Evolutionary conservation across 177 flowering plant genomes (phyloP).

Genomic region (Tripterygium wilfordii): DNA sequence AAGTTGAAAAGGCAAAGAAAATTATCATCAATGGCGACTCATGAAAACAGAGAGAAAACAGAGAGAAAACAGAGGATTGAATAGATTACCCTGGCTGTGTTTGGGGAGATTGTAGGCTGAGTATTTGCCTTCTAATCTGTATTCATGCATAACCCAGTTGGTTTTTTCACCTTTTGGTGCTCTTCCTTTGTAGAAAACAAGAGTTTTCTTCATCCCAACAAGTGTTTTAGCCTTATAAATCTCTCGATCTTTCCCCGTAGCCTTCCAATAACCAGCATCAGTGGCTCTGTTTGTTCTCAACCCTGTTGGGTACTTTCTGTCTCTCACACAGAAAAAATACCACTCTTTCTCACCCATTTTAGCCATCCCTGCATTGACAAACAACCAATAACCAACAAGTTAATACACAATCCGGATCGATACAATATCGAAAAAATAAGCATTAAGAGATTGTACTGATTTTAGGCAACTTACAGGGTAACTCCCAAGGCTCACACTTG

Average conservation of each 20-base stretch:
- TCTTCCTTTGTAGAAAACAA: constrained; percentile 49
- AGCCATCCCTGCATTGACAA: constrained; percentile 41
- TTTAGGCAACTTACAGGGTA: constrained; percentile 47
- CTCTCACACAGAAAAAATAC: constrained; percentile 63
- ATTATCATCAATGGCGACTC: too few species aligned
- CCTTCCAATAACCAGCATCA: constrained; percentile 67
- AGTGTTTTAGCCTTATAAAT: constrained; percentile 34
- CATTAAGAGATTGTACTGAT: not conserved
- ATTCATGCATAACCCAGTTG: constrained; percentile 61
- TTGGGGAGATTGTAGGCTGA: constrained; percentile 25
- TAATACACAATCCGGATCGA: not conserved
- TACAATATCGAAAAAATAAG: too few species aligned
- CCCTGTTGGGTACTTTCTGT: constrained; percentile 65
- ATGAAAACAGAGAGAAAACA: constrained; percentile 7
- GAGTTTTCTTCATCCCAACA: constrained; percentile 56
- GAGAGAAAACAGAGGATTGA: constrained; percentile 5
- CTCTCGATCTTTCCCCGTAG: constrained; percentile 67
- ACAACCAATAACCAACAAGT: constrained; percentile 3
- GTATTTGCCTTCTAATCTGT: constrained; percentile 31
- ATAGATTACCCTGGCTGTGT: constrained; percentile 31
- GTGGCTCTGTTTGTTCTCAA: constrained; percentile 62
- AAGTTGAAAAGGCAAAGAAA: too few species aligned
- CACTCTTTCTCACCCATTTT: constrained; percentile 70
- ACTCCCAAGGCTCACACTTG: constrained; percentile 73
- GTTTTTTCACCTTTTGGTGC: constrained; percentile 46